phyloP scores from a whole-genome alignment of 2,329 filamentous ascomycete genomes.

The Verticillium isaacii region DNA sequence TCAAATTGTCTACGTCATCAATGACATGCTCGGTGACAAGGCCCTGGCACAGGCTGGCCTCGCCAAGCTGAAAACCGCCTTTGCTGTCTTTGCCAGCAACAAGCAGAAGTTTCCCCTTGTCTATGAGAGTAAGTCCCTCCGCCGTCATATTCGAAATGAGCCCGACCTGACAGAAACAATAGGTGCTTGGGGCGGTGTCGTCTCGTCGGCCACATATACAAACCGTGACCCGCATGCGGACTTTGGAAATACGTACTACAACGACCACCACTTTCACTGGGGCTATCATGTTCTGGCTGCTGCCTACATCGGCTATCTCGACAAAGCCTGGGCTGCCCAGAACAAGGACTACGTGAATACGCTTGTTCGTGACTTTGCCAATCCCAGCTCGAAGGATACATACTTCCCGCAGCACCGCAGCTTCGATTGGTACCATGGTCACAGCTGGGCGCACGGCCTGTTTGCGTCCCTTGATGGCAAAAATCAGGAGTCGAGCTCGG shows the following conservation, averaged over 20 bases:
- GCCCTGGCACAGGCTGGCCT: slow-evolving; percentile 48
- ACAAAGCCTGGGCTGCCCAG: slow-evolving; percentile 59
- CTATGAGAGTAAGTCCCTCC: slow-evolving; percentile 38
- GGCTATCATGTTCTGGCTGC: slow-evolving; percentile 79
- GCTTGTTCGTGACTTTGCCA: slow-evolving; percentile 69
- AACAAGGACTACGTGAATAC: slow-evolving; percentile 73
- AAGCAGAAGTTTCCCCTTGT: slow-evolving; percentile 52
- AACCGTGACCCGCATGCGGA: slow-evolving; percentile 62
- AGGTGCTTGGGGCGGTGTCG: slow-evolving; percentile 66
- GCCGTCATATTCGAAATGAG: neutral
- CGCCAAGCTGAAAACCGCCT: slow-evolving; percentile 51
- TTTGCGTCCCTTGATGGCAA: slow-evolving; percentile 62
- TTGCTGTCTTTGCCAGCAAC: slow-evolving; percentile 55
- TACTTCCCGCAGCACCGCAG: slow-evolving; percentile 69
- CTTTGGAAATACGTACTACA: slow-evolving; percentile 77
- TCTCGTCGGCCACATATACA: slow-evolving; percentile 61
- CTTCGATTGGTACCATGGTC: slow-evolving; percentile 83
- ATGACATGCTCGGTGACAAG: slow-evolving; percentile 51
- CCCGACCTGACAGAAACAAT: slow-evolving; percentile 8
- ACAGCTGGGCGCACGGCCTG: slow-evolving; percentile 75
- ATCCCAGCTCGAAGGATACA: slow-evolving; percentile 58
- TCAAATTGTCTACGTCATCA: slow-evolving; percentile 52
- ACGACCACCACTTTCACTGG: slow-evolving; percentile 61
- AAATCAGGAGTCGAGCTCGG: slow-evolving; percentile 72
- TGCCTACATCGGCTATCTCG: slow-evolving; percentile 68